Base-by-base conservation (phyloP, 1,284 basidiomycete genomes). In the Cerioporus squamosus region DNA sequence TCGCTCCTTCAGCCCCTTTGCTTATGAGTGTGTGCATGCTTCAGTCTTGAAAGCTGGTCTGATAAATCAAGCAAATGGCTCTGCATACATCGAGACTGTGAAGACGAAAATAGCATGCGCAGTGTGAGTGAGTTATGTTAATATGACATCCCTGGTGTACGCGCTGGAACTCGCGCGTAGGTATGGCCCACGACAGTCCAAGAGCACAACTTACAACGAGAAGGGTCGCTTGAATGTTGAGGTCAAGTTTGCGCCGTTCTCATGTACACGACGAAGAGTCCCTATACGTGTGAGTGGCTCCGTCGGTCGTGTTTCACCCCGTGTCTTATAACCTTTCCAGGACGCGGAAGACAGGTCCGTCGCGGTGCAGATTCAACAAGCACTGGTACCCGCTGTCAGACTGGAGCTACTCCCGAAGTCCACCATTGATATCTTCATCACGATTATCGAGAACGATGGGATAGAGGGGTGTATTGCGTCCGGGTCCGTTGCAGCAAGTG, bases 221-320 rank as follows among this genome's bases (percentile, higher is more conserved):
- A 89, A 87, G 62, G 97, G 96, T 0, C 86, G 86, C 58, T 76
- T 99, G 56, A 98, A 95, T 62, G 93, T 99, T 2, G 95, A 98
- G 74, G 92, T 98, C 60, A 98, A 98, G 75, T 98, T 97, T 71
- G 86, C 97, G 1, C 97, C 97, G 0, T 99, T 97, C 73, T 93
- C 96, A 5, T 93, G 88, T 65, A 75, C 79, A 26, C 80, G 81
- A 26, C 81, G 97, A 61, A 82, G 90, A 68, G 88, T 90, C 17
- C 96, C 97, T 0, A 85, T 97, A 66, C 88, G 93, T 63, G 97
- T 97, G 73, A 76, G 88, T 74, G 38, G 45, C 24, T 43, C 57
- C 44, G 15, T 43, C 51, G 45, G 14, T 44, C 17, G 6, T 43
- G 53, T 57, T 22, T 59, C 10, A 48, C 61, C 68, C 53, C 26